phyloP scores from a whole-genome alignment of 1,139 yeast species.

The Keqinozyma sinolaborantium region DNA sequence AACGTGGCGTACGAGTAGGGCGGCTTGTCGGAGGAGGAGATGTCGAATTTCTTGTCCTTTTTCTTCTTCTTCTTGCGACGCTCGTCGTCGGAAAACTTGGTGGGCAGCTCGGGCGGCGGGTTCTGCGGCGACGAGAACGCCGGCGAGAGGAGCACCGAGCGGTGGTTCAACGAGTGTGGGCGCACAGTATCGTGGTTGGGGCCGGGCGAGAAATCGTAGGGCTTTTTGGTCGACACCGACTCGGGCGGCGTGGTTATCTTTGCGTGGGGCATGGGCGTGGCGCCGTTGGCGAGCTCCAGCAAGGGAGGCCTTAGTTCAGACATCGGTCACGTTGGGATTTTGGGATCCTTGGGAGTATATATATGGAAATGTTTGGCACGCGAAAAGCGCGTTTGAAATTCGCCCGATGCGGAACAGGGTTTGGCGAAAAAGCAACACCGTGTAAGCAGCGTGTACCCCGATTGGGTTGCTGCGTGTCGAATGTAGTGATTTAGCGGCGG shows the following conservation, averaged over 20 bases:
- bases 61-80: constrained; percentile 14
- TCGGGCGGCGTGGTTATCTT: constrained; percentile 39
- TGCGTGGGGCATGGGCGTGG: constrained; percentile 5
- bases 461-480: no score
- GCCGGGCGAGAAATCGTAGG: constrained; percentile 2
- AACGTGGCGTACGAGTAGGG: constrained; percentile 93
- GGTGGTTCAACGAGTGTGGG: constrained; percentile 4
- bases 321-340: not conserved
- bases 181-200: constrained; percentile 1
- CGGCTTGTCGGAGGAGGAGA: constrained; percentile 63
- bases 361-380: not conserved
- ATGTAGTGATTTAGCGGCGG: no score
- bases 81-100: constrained; percentile 10
- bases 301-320: not conserved
- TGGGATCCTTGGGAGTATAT: not conserved
- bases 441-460: no score
- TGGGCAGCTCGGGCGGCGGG: constrained; percentile 10
- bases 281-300: not conserved
- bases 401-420: not conserved
- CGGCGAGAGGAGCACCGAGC: constrained; percentile 36
- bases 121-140: constrained; percentile 48
- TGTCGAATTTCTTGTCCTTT: constrained; percentile 22
- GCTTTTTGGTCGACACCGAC: constrained; percentile 10
- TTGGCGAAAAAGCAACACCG: no score
- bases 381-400: constrained; percentile 1